Evolutionary conservation across 1,139 yeast genomes (phyloP).

Genomic region (Blastobotrys aristatus): DNA sequence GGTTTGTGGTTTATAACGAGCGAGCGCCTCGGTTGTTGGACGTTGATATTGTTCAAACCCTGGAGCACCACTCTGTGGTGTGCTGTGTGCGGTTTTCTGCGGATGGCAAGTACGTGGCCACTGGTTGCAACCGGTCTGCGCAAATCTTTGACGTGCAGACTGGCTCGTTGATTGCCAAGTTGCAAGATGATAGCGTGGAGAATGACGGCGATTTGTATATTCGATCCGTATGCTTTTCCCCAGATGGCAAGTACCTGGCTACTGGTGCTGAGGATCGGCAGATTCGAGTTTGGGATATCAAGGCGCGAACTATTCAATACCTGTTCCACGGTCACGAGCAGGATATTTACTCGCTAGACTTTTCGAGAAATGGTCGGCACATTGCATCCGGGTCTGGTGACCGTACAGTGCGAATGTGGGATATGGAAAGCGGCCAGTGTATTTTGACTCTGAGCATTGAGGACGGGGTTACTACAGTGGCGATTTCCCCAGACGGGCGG

Average conservation of each 20-base stretch:
- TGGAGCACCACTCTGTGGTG: constrained; percentile 90
- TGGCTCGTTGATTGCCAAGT: constrained; percentile 84
- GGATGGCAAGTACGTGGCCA: constrained; percentile 90
- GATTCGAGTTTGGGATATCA: constrained; percentile 94
- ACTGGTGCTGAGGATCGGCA: constrained; percentile 98
- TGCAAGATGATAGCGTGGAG: constrained; percentile 66
- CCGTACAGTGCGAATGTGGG: constrained; percentile 96
- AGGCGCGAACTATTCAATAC: constrained; percentile 79
- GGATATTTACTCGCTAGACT: constrained; percentile 93
- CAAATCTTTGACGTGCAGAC: constrained; percentile 91
- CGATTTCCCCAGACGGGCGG: constrained; percentile 92
- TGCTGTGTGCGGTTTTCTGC: constrained; percentile 93
- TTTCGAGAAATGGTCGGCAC: constrained; percentile 91
- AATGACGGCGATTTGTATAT: constrained; percentile 76
- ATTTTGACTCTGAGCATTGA: constrained; percentile 85
- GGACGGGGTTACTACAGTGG: constrained; percentile 97
- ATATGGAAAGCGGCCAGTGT: constrained; percentile 85
- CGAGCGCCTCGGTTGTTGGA: constrained; percentile 71
- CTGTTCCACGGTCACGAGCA: constrained; percentile 94
- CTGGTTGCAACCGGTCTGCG: constrained; percentile 95
- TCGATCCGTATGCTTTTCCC: constrained; percentile 82
- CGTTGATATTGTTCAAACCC: constrained; percentile 81
- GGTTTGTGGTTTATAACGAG: constrained; percentile 87
- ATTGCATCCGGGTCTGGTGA: constrained; percentile 96
- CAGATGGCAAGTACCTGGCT: constrained; percentile 90